These are phyloP conservation scores for Micractinium sp. DNA, from an alignment of 139 green algal genomes.

Conservation along the genomic window DNA sequence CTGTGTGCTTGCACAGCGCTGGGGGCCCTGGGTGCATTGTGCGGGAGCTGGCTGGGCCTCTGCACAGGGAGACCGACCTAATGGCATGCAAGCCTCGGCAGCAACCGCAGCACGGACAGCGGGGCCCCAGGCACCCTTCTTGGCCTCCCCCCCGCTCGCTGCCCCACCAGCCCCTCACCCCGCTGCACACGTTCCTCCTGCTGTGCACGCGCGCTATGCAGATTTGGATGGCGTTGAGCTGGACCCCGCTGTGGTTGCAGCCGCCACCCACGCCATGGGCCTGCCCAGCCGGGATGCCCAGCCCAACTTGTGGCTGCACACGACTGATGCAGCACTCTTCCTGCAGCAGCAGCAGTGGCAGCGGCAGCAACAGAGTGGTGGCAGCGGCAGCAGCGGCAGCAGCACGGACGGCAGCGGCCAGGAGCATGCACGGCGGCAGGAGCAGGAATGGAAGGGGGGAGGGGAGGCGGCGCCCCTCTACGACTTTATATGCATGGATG, in stretches of 20 bases:
- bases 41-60: too few relatives aligned
- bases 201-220: background rate
- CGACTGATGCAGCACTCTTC: constrained; percentile 8
- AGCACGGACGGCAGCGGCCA: background rate
- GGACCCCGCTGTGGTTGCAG: constrained; percentile 58
- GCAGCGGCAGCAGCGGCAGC: background rate
- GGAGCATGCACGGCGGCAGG: background rate
- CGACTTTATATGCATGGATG: constrained; percentile 64
- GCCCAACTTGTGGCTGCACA: constrained; percentile 20
- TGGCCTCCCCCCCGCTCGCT: background rate
- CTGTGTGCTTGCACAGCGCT: background rate
- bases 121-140: background rate
- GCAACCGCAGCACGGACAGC: too few relatives aligned
- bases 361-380: background rate
- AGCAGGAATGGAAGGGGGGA: background rate
- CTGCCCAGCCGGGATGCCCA: constrained; percentile 28
- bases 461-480: constrained; percentile 12
- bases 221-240: constrained; percentile 65
- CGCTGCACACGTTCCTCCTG: background rate
- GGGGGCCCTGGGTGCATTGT: too few relatives aligned
- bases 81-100: too few relatives aligned
- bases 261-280: constrained; percentile 59
- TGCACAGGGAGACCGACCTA: too few relatives aligned
- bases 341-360: background rate
- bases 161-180: background rate